Evolutionary conservation across 306 rosid genomes (phyloP), one percentile per base, ranked within the genome.

Genomic region (Acacia crassicarpa): DNA sequence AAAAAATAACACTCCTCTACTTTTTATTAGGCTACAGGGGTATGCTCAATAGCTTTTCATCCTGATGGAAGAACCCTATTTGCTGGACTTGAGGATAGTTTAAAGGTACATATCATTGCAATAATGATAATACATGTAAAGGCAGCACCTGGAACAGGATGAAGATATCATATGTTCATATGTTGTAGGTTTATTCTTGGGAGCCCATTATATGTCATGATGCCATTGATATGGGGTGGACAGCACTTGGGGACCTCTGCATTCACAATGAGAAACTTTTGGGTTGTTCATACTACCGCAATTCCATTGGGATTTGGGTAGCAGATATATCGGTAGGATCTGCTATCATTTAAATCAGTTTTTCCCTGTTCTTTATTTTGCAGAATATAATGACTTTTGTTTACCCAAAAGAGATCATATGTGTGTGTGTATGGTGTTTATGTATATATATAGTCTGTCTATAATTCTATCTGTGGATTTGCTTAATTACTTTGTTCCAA

Each of bases 221-320:
- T 84, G 58, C 92, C 77, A 82, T 91, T 62, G 89, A 90, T 81
- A 90, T 91, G 91, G 96, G 86, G 84, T 91, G 94, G 96, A 86
- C 91, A 74, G 85, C 91, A 17, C 94, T 91, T 83, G 91, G 91
- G 75, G 97, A 93, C 83, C 61, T 86, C 14, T 91, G 95, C 84
- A 85, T 93, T 82, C 90, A 89, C 74, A 93, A 90, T 4, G 96
- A 89, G 76, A 93, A 93, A 78, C 91, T 93, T 56, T 72, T 93
- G 84, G 91, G 96, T 69, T 93, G 92, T 86, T 89, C 97, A 22
- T 88, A 80, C 88, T 90, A 87, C 88, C 87, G 23, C 72, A 91
- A 90, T 84, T 91, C 95, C 75, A 87, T 93, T 77, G 97, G 91
- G 79, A 86, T 93, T 58, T 93, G 95, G 97, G 94, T 84, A 23